Base-by-base conservation (phyloP, 192 early-diverging fungal genomes). In the Coemansia reversa region DNA sequence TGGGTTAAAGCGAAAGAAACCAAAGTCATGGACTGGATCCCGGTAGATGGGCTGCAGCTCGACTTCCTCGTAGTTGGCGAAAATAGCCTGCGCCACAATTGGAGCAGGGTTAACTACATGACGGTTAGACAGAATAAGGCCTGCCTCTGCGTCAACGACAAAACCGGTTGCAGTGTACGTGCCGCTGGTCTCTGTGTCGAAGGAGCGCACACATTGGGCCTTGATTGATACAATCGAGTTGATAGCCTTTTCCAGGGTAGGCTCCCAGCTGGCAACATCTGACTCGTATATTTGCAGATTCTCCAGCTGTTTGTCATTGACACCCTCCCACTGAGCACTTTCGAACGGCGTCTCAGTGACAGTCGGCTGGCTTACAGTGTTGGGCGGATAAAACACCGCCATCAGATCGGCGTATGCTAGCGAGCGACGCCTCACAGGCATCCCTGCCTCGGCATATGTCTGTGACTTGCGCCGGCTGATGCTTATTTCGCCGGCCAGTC, bases 11-110 rank as follows among this genome's bases (percentile, higher is more conserved):
- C 86, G 75, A 74, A 91, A 83, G 68, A 93, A 88, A 2, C 90
- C 90, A 86, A 91, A 93, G 72, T 93, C 91, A 69, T 93, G 91
- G 16, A 91, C 76, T 2, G 91, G 91, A 53, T 93, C 91, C 54
- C 90, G 85, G 70, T 91, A 93, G 28, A 93, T 80, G 0, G 89
- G 86, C 33, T 85, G 74, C 55, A 91, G 75, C 59, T 86, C 85
- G 7, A 91, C 91, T 67, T 91, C 90, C 74, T 91, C 90, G 66
- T 89, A 87, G 69, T 93, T 90, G 76, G 85, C 84, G 47, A 90
- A 85, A 1, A 89, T 80, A 2, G 86, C 90, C 69, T 89, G 84
- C 1, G 86, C 89, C 25, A 88, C 83, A 47, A 88, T 82, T 4
- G 91, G 91, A 0, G 84, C 90, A 3, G 88, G 86, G 22, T 86